These are phyloP conservation scores for Endothia cerciana DNA, from an alignment of 2,329 filamentous ascomycete genomes.

Conservation along the genomic window DNA sequence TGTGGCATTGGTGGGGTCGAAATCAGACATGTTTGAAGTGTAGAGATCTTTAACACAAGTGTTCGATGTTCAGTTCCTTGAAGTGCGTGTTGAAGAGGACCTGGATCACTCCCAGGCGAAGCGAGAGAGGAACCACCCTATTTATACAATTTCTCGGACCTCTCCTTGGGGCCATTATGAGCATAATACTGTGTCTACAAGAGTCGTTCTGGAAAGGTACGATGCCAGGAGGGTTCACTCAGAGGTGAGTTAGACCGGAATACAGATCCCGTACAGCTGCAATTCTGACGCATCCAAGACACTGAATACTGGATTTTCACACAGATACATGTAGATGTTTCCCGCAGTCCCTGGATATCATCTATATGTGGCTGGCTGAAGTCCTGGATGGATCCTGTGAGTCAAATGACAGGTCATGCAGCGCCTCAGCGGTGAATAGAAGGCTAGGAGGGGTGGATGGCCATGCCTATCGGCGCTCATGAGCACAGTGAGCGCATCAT, in stretches of 20 bases:
- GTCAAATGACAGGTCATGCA: not conserved
- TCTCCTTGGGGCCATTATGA: not conserved
- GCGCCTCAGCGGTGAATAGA: not conserved
- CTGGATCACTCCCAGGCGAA: not conserved
- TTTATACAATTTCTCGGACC: not conserved
- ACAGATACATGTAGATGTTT: not conserved
- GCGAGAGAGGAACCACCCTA: not conserved
- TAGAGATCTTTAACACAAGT: no score
- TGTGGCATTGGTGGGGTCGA: constrained; percentile 15
- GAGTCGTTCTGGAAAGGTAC: not conserved
- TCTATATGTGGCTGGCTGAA: not conserved
- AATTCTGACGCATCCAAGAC: not conserved
- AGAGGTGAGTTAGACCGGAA: not conserved
- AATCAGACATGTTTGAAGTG: constrained; percentile 11
- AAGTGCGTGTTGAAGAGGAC: not conserved
- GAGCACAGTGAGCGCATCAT: no score
- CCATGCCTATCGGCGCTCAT: no score
- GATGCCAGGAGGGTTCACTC: not conserved
- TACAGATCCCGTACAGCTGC: not conserved
- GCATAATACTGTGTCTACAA: no score
- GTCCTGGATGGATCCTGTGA: not conserved
- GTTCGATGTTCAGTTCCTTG: no score
- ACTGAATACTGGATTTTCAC: not conserved
- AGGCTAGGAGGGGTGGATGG: not conserved
- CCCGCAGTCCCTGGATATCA: not conserved